Conservation (phyloP, 768 basidiomycete genomes). For the Clitopilus hobsonii region DNA sequence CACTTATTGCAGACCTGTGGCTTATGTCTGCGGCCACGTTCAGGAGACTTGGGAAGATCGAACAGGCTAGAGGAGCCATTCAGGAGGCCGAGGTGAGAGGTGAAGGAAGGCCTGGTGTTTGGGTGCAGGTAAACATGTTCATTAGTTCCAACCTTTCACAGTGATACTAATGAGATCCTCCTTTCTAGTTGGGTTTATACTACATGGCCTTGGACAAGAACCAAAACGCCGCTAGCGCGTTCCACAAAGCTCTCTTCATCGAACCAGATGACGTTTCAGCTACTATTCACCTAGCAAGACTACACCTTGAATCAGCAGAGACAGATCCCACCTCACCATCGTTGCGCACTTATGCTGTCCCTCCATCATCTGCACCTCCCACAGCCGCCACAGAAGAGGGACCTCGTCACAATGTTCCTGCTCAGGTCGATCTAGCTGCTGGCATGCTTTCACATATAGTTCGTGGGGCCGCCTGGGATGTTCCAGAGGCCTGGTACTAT, state of each 20-base stretch:
- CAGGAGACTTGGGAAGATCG: constrained; percentile 81
- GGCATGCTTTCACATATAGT: constrained; percentile 76
- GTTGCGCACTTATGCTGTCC: background rate
- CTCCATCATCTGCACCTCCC: background rate
- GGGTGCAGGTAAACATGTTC: constrained; percentile 75
- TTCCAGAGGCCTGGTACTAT: constrained; percentile 93
- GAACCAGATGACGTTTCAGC: constrained; percentile 75
- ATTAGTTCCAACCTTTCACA: background rate
- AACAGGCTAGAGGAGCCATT: constrained; percentile 86
- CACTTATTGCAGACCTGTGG: constrained; percentile 85
- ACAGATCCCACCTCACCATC: constrained; percentile 24
- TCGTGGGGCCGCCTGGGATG: constrained; percentile 81
- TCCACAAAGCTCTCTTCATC: constrained; percentile 89
- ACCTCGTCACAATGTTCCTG: background rate
- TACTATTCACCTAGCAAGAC: constrained; percentile 68
- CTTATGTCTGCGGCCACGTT: constrained; percentile 93
- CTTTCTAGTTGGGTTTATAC: constrained; percentile 68
- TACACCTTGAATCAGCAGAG: constrained; percentile 48
- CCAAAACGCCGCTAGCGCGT: constrained; percentile 64
- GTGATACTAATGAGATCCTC: background rate
- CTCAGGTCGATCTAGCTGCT: constrained; percentile 73
- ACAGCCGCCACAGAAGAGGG: background rate
- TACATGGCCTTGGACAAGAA: constrained; percentile 54
- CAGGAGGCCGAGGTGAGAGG: constrained; percentile 93
- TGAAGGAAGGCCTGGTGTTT: constrained; percentile 82